Percentiles rank a stretch among this genome's conserved stretches.
Conservation (phyloP, 2,329 filamentous ascomycete genomes). For the Penicillium sclerotigenum region DNA sequence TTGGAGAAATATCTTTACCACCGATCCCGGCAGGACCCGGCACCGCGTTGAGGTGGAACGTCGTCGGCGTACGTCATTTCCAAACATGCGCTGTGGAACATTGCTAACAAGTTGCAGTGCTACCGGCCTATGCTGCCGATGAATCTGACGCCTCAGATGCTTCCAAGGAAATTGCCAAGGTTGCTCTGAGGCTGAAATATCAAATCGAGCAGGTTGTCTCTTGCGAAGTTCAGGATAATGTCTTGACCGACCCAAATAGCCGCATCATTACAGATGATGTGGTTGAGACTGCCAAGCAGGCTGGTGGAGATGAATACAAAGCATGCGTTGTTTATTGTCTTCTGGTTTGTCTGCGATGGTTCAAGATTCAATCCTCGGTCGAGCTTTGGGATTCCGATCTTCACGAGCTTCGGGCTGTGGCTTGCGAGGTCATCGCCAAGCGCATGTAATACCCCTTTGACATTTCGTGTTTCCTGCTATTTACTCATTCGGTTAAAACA, state of each 20-base stretch:
- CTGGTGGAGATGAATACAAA: constrained; percentile 69
- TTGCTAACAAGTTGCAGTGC: constrained; percentile 35
- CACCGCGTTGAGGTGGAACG: constrained; percentile 38
- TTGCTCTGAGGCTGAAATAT: constrained; percentile 84
- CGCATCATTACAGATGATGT: constrained; percentile 78
- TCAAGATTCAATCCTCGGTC: constrained; percentile 69
- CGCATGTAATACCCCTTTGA: constrained; percentile 44
- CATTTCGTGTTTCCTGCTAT: background rate
- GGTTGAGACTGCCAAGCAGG: constrained; percentile 73
- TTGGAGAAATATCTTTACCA: constrained; percentile 37
- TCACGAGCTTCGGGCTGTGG: constrained; percentile 71
- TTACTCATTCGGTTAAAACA: constrained; percentile 35
- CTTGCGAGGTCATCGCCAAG: constrained; percentile 92
- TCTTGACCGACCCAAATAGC: constrained; percentile 77
- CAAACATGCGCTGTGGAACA: constrained; percentile 3
- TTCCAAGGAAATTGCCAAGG: constrained; percentile 77
- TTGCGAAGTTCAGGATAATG: constrained; percentile 76
- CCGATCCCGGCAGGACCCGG: constrained; percentile 26
- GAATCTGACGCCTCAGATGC: constrained; percentile 62
- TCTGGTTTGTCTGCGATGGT: constrained; percentile 71
- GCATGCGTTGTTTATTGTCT: constrained; percentile 83
- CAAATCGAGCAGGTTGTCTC: constrained; percentile 86
- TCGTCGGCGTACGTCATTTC: constrained; percentile 40
- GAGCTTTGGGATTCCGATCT: constrained; percentile 94
- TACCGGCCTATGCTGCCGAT: constrained; percentile 42